Evolutionary conservation across 495 filamentous ascomycete genomes (phyloP).

Genomic region (Penicillium odoratum): DNA sequence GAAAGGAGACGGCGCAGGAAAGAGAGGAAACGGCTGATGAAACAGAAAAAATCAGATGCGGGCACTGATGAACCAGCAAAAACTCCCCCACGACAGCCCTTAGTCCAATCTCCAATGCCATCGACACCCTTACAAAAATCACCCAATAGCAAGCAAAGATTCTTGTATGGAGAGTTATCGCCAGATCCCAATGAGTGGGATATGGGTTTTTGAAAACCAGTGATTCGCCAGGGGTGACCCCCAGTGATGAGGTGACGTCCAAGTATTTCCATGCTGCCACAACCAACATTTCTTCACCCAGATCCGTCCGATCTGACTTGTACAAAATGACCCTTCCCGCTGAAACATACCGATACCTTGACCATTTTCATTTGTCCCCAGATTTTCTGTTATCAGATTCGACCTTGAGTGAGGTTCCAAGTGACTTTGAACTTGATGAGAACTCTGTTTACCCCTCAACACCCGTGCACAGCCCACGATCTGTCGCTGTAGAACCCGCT

Average conservation of each 20-base stretch:
- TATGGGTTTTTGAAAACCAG: slow-evolving; percentile 43
- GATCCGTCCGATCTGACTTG: not conserved
- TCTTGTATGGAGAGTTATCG: slow-evolving; percentile 8
- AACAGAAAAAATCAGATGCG: not conserved
- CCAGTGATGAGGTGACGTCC: slow-evolving; percentile 46
- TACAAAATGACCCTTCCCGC: slow-evolving; percentile 12
- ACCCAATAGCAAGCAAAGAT: not conserved
- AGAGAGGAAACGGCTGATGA: not conserved
- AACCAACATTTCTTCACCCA: not conserved
- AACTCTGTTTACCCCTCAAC: not conserved
- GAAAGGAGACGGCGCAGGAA: not conserved
- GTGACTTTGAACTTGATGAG: slow-evolving; percentile 22
- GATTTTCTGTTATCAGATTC: slow-evolving; percentile 36
- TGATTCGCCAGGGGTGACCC: slow-evolving; percentile 40
- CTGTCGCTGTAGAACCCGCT: not conserved
- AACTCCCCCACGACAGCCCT: not conserved
- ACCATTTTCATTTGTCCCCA: slow-evolving; percentile 15
- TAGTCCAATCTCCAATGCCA: not conserved
- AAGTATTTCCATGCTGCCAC: slow-evolving; percentile 34
- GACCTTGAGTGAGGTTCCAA: slow-evolving; percentile 33
- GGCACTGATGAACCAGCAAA: not conserved
- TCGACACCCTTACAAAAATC: not conserved
- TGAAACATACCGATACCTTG: slow-evolving; percentile 15
- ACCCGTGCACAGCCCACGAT: slow-evolving; percentile 1
- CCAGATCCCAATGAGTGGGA: slow-evolving; percentile 25